These are phyloP conservation scores for Pythium myriotylum DNA, from an alignment of 352 stramenopile species.

Conservation along the genomic window DNA sequence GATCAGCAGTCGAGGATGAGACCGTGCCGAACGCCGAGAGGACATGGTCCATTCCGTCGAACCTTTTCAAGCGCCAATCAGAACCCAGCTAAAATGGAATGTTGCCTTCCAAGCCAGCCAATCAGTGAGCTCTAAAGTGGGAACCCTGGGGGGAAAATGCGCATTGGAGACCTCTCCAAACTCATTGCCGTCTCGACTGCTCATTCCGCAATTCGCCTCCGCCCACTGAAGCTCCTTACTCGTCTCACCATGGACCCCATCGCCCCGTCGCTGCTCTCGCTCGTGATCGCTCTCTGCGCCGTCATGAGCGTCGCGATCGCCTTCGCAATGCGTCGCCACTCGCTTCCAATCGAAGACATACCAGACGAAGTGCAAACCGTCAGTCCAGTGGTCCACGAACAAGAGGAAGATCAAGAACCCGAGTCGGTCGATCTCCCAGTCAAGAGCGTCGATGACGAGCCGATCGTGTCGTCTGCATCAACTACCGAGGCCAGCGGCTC, in stretches of 20 bases:
- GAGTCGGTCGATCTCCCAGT: not conserved
- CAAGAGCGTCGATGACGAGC: slow-evolving; percentile 6
- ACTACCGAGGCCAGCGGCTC: slow-evolving; percentile 13
- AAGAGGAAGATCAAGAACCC: no score
- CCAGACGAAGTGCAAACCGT: not conserved
- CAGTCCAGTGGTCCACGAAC: not conserved
- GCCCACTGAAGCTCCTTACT: not conserved
- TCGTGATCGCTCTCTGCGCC: not conserved
- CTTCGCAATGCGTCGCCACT: not conserved
- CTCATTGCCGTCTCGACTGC: no score
- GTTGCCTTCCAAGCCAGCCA: slow-evolving; percentile 3
- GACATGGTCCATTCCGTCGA: not conserved
- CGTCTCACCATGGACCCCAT: not conserved
- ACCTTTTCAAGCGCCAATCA: slow-evolving; percentile 1
- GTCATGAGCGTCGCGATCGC: not conserved
- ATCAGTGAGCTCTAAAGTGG: slow-evolving; percentile 8
- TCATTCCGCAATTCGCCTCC: not conserved
- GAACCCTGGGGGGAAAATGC: slow-evolving; percentile 16
- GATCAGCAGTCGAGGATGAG: slow-evolving; percentile 3
- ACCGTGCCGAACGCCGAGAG: not conserved
- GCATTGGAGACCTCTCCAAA: no score
- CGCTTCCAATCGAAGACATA: not conserved
- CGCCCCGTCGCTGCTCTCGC: not conserved
- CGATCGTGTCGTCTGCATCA: slow-evolving; percentile 2
- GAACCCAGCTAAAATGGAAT: slow-evolving; percentile 9